phyloP scores from a whole-genome alignment of 1,284 basidiomycete genomes.

The Trichosporon sp. region DNA sequence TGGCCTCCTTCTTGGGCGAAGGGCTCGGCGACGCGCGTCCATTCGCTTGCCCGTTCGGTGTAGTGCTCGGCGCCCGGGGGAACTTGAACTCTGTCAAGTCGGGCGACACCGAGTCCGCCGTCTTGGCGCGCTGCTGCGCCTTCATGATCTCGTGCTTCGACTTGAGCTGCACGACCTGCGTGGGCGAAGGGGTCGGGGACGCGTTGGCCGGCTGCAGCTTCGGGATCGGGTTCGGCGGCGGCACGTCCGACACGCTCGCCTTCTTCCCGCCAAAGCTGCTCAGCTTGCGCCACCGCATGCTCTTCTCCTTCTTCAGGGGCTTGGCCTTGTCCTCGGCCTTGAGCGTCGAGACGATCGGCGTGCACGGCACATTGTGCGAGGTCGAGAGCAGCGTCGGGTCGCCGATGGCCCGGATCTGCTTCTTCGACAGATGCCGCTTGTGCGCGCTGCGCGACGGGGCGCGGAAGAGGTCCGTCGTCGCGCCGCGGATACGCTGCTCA shows the following conservation, averaged over 20 bases:
- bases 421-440: slow-evolving; percentile 31
- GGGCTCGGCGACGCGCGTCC: not conserved
- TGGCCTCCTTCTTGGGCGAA: not conserved
- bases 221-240: slow-evolving; percentile 24
- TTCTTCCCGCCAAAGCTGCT: slow-evolving; percentile 36
- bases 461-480: slow-evolving; percentile 50
- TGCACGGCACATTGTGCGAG: slow-evolving; percentile 39
- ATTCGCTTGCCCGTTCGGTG: not conserved
- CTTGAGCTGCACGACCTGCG: slow-evolving; percentile 10
- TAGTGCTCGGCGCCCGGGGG: slow-evolving; percentile 11
- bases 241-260: slow-evolving; percentile 35
- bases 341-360: slow-evolving; percentile 32
- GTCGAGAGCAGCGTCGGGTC: slow-evolving; percentile 47
- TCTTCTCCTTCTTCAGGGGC: slow-evolving; percentile 21
- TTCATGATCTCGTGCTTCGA: slow-evolving; percentile 14
- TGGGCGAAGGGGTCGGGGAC: not conserved
- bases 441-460: slow-evolving; percentile 39
- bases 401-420: slow-evolving; percentile 39
- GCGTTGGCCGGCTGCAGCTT: not conserved
- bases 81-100: slow-evolving; percentile 18
- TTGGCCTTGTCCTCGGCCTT: slow-evolving; percentile 13
- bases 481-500: slow-evolving; percentile 51
- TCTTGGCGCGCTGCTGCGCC: slow-evolving; percentile 5
- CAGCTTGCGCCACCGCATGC: slow-evolving; percentile 47
- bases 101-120: not conserved